Conservation (phyloP, 2,329 filamentous ascomycete species). For the Pseudogymnoascus sp. region DNA sequence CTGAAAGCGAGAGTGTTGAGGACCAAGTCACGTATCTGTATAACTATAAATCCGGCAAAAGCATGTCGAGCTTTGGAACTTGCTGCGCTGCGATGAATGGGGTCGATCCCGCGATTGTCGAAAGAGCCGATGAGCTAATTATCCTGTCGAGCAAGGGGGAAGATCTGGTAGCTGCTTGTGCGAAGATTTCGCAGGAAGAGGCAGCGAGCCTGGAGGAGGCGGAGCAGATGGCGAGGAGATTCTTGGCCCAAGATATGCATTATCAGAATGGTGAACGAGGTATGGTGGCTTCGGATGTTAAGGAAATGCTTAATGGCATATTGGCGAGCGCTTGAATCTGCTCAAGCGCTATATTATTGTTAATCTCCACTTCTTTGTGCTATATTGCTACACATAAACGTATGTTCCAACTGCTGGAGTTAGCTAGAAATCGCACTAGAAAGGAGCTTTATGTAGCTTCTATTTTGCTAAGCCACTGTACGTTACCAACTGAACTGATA, state of each 20-base stretch:
- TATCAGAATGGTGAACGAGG: conserved; percentile 10
- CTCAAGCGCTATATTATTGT: not conserved
- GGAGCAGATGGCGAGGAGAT: conserved; percentile 48
- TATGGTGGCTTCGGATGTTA: conserved; percentile 16
- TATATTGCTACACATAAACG: not conserved
- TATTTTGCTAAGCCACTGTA: not conserved
- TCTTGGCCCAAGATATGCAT: conserved; percentile 36
- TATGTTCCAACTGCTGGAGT: not conserved
- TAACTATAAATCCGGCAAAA: conserved; percentile 57
- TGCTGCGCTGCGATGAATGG: conserved; percentile 82
- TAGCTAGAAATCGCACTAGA: not conserved
- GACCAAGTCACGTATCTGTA: conserved; percentile 69
- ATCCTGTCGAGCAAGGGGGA: conserved; percentile 61
- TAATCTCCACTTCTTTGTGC: not conserved
- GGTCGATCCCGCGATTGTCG: conserved; percentile 61
- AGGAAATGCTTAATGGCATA: conserved; percentile 23
- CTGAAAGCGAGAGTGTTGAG: conserved; percentile 39
- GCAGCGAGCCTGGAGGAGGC: conserved; percentile 58
- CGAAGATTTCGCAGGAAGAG: conserved; percentile 56
- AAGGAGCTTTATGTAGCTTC: not conserved
- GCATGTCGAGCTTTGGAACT: conserved; percentile 74
- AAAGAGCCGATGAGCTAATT: conserved; percentile 67
- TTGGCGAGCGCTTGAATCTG: not conserved
- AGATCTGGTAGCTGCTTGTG: conserved; percentile 66
- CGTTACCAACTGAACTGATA: not conserved